Evolutionary conservation across 2,329 filamentous ascomycete genomes (phyloP), one percentile per base, ranked within the genome.

Genomic region (Fusarium sp.): DNA sequence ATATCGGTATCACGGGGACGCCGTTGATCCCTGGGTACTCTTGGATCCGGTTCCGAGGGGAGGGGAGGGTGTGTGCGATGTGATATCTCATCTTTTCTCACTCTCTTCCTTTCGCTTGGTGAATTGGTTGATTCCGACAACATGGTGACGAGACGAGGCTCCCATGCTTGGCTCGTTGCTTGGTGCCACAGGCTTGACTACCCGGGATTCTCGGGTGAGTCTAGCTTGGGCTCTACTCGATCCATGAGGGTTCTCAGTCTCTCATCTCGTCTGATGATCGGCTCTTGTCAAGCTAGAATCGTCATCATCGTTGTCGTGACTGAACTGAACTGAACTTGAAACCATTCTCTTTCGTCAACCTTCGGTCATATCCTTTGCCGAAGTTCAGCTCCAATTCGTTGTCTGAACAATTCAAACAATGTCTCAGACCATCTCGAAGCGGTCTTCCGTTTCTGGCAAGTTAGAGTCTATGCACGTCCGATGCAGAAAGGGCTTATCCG

Each of bases 81-180:
- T 57, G 54, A 47, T 54, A 24, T 39, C 60, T 63, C 64, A 65
- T 58, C 31, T 65, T 58, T 61, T 38, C 66, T 47, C 55, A n/a
- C n/a, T 48, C 64, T 28, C 33, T 61, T 26, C 26, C 26, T 26
- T 26, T 26, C 26, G 26, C 26, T 26, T 72, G 69, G 58, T 63
- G 51, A 39, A 20, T 54, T 39, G 35, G 35, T 18, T 54, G 60
- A 51, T 74, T 64, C 71, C 71, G 71, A 68, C 66, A 57, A 68
- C 31, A 58, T 49, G 71, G 71, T 74, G 71, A 74, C 70, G 70
- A 73, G 70, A 71, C 62, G 71, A 74, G 68, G 63, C 39, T 64
- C 66, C 71, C 71, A 73, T 73, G 70, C 45, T 54, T 54, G 51
- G 51, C 35, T 54, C 11, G 18, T 39, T 39, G 20, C n/a, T 54